Percentiles rank a stretch among this genome's conserved stretches.
Evolutionary conservation across 2,329 filamentous ascomycete species (phyloP).

Genomic region (Ophiostoma piceae): DNA sequence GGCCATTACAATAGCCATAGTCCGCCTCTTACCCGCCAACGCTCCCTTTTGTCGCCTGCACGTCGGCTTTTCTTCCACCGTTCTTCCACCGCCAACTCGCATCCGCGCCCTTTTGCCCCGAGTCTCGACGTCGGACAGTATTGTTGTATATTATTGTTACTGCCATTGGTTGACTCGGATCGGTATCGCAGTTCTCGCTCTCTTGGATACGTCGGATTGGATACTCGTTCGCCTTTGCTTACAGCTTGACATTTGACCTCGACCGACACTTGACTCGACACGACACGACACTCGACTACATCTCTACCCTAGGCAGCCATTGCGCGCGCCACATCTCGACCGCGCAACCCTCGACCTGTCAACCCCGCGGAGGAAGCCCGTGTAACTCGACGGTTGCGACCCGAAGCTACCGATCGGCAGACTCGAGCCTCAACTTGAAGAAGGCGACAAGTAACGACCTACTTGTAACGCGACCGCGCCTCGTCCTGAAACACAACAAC

Average conservation of each 20-base stretch:
- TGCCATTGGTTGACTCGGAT: neutral
- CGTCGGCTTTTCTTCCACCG: neutral
- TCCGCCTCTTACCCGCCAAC: neutral
- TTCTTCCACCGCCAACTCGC: neutral
- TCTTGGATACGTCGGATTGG: neutral
- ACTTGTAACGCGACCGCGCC: neutral
- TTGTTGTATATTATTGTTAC: neutral
- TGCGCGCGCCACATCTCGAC: neutral
- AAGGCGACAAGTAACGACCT: neutral
- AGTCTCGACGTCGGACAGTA: neutral
- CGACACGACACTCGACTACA: neutral
- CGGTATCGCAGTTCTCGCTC: neutral
- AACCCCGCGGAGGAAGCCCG: neutral
- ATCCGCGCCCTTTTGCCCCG: neutral
- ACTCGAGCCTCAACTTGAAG: neutral
- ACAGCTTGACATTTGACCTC: neutral
- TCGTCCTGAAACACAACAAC: neutral
- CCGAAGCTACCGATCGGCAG: neutral
- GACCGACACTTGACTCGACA: too few species aligned
- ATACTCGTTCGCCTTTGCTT: neutral
- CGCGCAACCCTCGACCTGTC: neutral
- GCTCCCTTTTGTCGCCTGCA: neutral
- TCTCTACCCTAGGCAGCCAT: neutral
- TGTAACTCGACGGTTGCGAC: neutral
- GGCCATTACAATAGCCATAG: neutral